Base-by-base conservation (phyloP, 1,284 basidiomycete genomes). In the Takashimella koratensis region DNA sequence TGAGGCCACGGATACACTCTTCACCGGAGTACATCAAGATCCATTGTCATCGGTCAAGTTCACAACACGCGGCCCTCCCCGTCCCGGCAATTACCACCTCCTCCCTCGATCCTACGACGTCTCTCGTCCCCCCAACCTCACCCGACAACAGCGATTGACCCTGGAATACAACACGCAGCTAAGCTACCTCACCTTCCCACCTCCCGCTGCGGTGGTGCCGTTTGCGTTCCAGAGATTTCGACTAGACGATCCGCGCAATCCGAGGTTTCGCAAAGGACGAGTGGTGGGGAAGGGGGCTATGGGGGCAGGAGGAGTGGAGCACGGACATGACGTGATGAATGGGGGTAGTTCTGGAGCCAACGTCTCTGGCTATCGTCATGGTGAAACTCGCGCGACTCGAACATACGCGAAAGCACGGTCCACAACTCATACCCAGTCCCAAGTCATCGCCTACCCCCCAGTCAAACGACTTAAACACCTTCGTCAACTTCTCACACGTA, bases 401-500 rank as follows among this genome's bases (percentile, higher is more conserved):
- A n/a, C n/a, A n/a, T n/a, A n/a, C n/a, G n/a, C n/a, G n/a, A n/a
- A n/a, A n/a, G n/a, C n/a, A n/a, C n/a, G n/a, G n/a, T 36, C 30
- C 16, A 16, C 8, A 36, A 36, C 30, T 16, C 30, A 36, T 8
- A 36, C 8, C 16, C 30, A 36, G 16, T 8, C 8, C 30, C 30
- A 8, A 36, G 16, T 36, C 8, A 16, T 36, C 30, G 30, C 16
- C 16, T 36, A 36, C 16, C 30, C 30, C 8, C 30, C 30, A 8
- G 30, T 36, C 8, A 36, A 36, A 36, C 30, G 30, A 36, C 51
- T 71, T 8, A 53, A 54, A 6, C 68, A 69, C 46, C 54, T 75
- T 1, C 54, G 62, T 19, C 56, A 61, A 12, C 47, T 73, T 10
- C 53, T 75, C 1, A 21, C 50, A 3, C 53, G 56, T 19, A 68